These are phyloP conservation scores for Hermanozyma aechmeae DNA, from an alignment of 805 yeast species.

Conservation along the genomic window DNA sequence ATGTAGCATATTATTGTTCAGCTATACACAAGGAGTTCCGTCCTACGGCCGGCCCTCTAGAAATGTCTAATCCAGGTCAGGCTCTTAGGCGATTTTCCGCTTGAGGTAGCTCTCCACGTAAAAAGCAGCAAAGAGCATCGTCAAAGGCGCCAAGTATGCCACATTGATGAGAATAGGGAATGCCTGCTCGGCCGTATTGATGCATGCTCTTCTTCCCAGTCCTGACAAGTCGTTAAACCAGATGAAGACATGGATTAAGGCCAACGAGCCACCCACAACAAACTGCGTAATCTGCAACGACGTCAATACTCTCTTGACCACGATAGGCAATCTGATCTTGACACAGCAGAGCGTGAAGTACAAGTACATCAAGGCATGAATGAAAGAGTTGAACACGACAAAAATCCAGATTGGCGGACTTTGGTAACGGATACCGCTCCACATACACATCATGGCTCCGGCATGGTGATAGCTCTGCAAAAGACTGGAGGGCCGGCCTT, in stretches of 20 bases:
- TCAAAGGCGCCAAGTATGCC: slow-evolving; percentile 56
- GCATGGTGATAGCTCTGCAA: slow-evolving; percentile 71
- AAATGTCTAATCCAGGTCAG: too few species aligned
- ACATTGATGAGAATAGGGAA: slow-evolving; percentile 57
- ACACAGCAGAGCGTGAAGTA: slow-evolving; percentile 56
- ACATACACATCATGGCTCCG: slow-evolving; percentile 76
- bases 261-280: slow-evolving; percentile 58
- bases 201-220: too few species aligned
- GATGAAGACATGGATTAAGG: slow-evolving; percentile 55
- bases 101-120: slow-evolving; percentile 50
- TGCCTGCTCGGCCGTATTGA: slow-evolving; percentile 50
- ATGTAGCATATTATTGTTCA: too few species aligned
- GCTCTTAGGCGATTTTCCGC: too few species aligned
- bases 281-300: slow-evolving; percentile 63
- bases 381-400: slow-evolving; percentile 71
- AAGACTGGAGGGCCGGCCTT: slow-evolving; percentile 58
- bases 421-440: slow-evolving; percentile 64
- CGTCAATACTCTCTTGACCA: slow-evolving; percentile 52
- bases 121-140: slow-evolving; percentile 55
- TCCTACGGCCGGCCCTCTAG: too few species aligned
- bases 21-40: too few species aligned
- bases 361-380: slow-evolving; percentile 66
- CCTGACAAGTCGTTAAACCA: slow-evolving; percentile 47
- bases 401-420: slow-evolving; percentile 77
- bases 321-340: slow-evolving; percentile 46